Conservation (phyloP, 2,329 filamentous ascomycete species). For the Onygena corvina region DNA sequence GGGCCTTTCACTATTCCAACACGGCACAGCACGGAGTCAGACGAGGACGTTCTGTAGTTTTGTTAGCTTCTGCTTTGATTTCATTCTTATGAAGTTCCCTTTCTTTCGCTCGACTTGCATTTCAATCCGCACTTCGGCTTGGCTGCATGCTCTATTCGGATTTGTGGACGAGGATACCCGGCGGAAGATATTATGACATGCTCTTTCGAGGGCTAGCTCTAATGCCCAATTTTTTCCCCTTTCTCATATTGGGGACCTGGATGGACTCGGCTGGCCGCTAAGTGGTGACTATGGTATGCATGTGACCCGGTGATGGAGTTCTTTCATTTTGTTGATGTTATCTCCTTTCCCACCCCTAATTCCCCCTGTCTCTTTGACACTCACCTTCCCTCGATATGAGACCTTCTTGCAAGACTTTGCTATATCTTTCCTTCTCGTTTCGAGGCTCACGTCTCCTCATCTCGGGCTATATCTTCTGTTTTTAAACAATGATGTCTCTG, state of each 20-base stretch:
- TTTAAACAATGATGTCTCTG: neutral
- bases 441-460: neutral
- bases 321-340: neutral
- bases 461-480: neutral
- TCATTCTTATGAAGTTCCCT: too few species aligned
- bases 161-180: neutral
- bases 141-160: constrained; percentile 1
- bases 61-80: neutral
- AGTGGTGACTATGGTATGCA: constrained; percentile 3
- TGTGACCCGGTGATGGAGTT: constrained; percentile 2
- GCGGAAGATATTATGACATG: neutral
- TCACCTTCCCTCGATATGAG: neutral
- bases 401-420: neutral
- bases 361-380: neutral
- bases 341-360: neutral
- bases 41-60: constrained; percentile 5
- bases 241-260: neutral
- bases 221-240: neutral
- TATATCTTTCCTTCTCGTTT: neutral
- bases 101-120: neutral
- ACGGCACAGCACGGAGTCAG: constrained; percentile 3
- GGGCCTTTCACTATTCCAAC: neutral
- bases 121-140: neutral
- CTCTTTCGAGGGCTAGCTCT: neutral
- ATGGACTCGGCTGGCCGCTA: constrained; percentile 6